Evolutionary conservation across 1,139 yeast species (phyloP), one percentile per base, ranked within the genome.

Genomic region (Blastobotrys indianensis): DNA sequence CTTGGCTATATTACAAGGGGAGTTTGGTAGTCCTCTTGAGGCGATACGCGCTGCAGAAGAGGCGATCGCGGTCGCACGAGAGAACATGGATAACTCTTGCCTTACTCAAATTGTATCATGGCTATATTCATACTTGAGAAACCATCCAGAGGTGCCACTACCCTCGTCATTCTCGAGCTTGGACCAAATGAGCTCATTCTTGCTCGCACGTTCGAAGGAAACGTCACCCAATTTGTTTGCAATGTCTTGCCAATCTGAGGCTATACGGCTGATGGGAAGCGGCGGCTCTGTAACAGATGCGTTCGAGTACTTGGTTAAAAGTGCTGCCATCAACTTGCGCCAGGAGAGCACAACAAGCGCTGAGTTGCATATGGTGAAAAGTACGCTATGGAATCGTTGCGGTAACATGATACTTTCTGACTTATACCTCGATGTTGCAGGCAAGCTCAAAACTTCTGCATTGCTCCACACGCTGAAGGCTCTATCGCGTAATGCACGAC

Each of bases 21-120:
- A 77, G 47, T 87, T 85, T 64, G 82, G 84, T 32, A 84, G 84
- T 54, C 80, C 79, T 52, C 76, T 74, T 25, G 86, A 85, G 53
- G 95, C 96, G 0, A 64, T 85, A 12, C 75, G 82, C 54, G 84
- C 95, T 0, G 84, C 88, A 4, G 87, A 84, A 54, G 97, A 88
- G 60, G 94, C 97, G 0, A 83, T 88, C 2, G 73, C 85, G 3
- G 90, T 88, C 1, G 96, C 96, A 0, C 70, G 97, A 55, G 96
- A 88, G 58, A 82, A 85, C 56, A 82, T 80, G 53, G 96, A 88
- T 61, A 73, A 77, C 50, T 69, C 74, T 10, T 85, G 95, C 15
- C 69, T 88, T 35, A 83, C 87, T 12, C 82, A 80, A 54, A 75
- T 88, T n/a, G 67, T 87, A 39, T 76, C 90, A 7, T 86, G 95